Percentiles rank a stretch among this genome's conserved stretches.
Conservation (phyloP, 2,329 filamentous ascomycete species). For the Ascochyta koolunga region DNA sequence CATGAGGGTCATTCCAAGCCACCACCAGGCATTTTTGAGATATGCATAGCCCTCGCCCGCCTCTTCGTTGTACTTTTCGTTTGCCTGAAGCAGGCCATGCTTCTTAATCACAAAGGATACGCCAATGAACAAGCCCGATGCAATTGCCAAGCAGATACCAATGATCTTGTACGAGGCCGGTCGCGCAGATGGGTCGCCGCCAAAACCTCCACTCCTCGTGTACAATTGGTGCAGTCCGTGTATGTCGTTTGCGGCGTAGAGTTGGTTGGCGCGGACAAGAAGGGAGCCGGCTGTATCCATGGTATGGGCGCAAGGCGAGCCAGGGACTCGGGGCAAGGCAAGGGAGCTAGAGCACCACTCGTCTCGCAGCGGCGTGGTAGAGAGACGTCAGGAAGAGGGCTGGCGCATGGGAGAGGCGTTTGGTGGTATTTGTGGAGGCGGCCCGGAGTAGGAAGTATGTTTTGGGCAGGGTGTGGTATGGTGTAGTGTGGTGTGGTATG, state of each 20-base stretch:
- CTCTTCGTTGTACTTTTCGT: slow-evolving; percentile 94
- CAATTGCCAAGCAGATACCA: slow-evolving; percentile 83
- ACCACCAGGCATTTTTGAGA: slow-evolving; percentile 94
- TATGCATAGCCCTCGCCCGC: slow-evolving; percentile 97
- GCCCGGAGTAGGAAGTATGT: slow-evolving; percentile 17
- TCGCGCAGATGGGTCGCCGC: slow-evolving; percentile 44
- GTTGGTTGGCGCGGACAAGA: slow-evolving; percentile 6
- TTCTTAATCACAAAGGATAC: slow-evolving; percentile 97
- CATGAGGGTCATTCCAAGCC: slow-evolving; percentile 95
- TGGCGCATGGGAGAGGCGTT: slow-evolving; percentile 21
- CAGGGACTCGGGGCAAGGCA: slow-evolving; percentile 10
- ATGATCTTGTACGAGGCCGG: slow-evolving; percentile 78
- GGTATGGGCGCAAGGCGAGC: slow-evolving; percentile 24
- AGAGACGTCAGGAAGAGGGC: slow-evolving; percentile 5
- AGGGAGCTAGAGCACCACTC: slow-evolving; percentile 22
- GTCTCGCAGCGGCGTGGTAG: slow-evolving; percentile 5
- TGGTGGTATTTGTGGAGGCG: slow-evolving; percentile 16
- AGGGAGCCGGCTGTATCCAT: slow-evolving; percentile 54
- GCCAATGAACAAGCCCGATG: slow-evolving; percentile 91
- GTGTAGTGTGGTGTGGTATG: not conserved
- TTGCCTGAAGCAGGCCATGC: slow-evolving; percentile 85
- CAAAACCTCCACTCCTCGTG: slow-evolving; percentile 51
- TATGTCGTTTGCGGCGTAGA: slow-evolving; percentile 3
- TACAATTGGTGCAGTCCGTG: slow-evolving; percentile 47
- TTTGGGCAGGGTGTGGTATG: slow-evolving; percentile 12